A percentile compares a stretch with the other conserved stretches of the same genome.
Conservation (phyloP, 768 basidiomycete species). For the Candolleomyces eurysporus region DNA sequence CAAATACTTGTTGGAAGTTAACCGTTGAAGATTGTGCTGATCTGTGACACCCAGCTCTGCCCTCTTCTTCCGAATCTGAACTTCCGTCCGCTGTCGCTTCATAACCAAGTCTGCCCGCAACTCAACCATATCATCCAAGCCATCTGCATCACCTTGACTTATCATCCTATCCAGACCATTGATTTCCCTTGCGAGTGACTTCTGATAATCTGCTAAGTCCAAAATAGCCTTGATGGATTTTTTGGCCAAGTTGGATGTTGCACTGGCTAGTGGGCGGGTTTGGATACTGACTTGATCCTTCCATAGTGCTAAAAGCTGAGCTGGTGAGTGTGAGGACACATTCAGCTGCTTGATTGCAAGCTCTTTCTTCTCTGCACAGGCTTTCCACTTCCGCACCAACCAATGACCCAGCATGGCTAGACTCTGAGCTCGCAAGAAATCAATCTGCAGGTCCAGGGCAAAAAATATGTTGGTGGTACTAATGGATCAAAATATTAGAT, state of each 20-base stretch:
- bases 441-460: conserved; percentile 22
- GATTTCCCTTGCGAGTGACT: background rate
- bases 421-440: conserved; percentile 12
- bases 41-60: background rate
- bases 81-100: background rate
- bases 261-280: conserved; percentile 6
- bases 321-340: background rate
- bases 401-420: conserved; percentile 15
- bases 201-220: background rate
- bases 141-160: background rate
- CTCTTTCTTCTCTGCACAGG: conserved; percentile 1
- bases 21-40: background rate
- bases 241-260: background rate
- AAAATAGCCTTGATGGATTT: background rate
- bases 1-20: background rate
- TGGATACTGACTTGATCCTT: conserved; percentile 16
- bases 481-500: background rate
- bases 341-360: conserved; percentile 4
- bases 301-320: conserved; percentile 12
- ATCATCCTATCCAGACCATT: background rate
- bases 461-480: conserved; percentile 27
- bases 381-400: conserved; percentile 6
- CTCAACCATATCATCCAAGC: background rate
- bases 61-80: background rate
- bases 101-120: background rate